phyloP scores from a whole-genome alignment of 208 protist species.

The Hexamita inflata region DNA sequence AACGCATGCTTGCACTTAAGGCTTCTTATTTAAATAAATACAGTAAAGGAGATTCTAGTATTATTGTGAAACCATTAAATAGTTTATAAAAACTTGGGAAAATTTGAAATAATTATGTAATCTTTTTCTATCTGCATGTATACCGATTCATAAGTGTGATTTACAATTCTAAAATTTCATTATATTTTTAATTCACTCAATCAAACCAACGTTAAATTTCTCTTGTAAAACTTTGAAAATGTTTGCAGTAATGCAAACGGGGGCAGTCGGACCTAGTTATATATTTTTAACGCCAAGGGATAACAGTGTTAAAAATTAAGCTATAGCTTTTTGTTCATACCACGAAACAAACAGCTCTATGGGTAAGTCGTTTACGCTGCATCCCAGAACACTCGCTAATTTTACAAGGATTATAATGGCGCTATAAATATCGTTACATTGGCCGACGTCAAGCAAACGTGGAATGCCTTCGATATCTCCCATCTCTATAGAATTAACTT shows the following conservation, averaged over 20 bases:
- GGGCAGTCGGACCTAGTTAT: constrained; percentile 54
- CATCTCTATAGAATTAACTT: constrained; percentile 33
- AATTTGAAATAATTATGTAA: too few species aligned
- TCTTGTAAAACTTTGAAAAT: constrained; percentile 53
- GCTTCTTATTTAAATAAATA: too few species aligned
- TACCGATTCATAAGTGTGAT: too few species aligned
- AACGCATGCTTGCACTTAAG: too few species aligned
- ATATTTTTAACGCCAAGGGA: constrained; percentile 57
- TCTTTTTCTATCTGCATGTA: too few species aligned
- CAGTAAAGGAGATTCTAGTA: too few species aligned
- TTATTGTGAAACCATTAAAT: too few species aligned
- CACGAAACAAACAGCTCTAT: constrained; percentile 58
- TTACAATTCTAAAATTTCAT: too few species aligned
- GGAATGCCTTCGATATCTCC: constrained; percentile 53
- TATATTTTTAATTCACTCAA: too few species aligned
- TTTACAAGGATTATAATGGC: constrained; percentile 54
- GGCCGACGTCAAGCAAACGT: constrained; percentile 61
- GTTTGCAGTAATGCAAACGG: constrained; percentile 54
- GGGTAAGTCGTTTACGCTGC: constrained; percentile 45
- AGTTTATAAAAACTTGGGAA: too few species aligned
- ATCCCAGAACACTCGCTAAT: constrained; percentile 46
- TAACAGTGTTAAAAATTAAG: constrained; percentile 57
- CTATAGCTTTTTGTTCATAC: constrained; percentile 70
- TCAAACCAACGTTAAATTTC: constrained; percentile 45
- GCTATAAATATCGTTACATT: constrained; percentile 66